Evolutionary conservation across 352 stramenopile species (phyloP), one percentile per base, ranked within the genome.

Genomic region (Phytophthora fragariaefolia): DNA sequence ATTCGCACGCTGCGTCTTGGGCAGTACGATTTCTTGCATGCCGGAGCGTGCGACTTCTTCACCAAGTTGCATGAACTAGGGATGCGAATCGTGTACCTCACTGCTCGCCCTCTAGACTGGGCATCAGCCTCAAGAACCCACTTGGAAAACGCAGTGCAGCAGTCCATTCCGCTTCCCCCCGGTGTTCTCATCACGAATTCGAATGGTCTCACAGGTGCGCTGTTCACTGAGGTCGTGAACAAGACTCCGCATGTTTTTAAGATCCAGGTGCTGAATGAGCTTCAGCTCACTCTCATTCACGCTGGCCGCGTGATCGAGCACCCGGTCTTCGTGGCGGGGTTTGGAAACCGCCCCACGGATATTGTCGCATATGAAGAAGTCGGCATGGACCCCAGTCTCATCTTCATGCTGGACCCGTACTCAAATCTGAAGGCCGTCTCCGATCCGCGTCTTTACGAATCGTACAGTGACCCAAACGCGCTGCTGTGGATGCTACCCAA

Each of bases 201-300:
- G 23, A 91, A 76, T 23, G 87, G 87, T 9, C 71, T 93, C 49
- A 93, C 85, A 1, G 87, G 87, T 13, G 87, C 87, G 15, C 62
- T 95, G 9, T 75, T 91, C 42, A 95, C 87, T 3, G 87, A 95
- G 57, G 87, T 93, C n/a, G 82, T 93, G 28, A 93, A 95, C 66
- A 93, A 92, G 64, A 95, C 88, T 54, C 87, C 87, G 13, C 76
- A 95, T 52, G 47, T 95, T 24, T 95, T 95, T 67, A 95, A 95
- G 61, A 80, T 83, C 9, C 80, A 91, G 55, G 85, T 95, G 46
- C 58, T 95, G 26, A 93, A 93, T 57, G 81, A 92, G 71, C 76
- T 95, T 36, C 85, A 93, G 69, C 71, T 93, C 10, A 91, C 82
- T 9, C 77, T 92, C 27, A 95, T 95, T 60, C 80, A 92, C 45